Conservation (phyloP, 1,284 basidiomycete species). For the Ganoderma sinense region DNA sequence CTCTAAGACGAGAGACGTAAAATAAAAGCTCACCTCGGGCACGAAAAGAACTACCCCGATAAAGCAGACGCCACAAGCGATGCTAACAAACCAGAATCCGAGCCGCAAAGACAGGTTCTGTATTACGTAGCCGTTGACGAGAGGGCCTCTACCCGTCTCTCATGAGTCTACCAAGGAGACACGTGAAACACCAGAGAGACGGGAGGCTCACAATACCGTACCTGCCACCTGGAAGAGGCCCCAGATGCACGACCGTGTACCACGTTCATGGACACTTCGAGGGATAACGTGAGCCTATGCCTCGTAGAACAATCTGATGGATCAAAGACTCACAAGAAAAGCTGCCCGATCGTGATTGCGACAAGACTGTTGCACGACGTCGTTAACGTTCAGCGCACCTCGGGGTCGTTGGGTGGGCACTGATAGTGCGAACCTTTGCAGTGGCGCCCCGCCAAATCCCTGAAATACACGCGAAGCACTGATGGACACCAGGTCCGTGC, state of each 20-base stretch:
- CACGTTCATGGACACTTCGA: constrained; percentile 51
- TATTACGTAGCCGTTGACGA: constrained; percentile 49
- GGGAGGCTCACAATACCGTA: constrained; percentile 47
- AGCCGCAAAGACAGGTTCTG: too few species aligned
- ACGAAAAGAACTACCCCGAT: too few species aligned
- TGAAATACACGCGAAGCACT: constrained; percentile 52
- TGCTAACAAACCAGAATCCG: too few species aligned
- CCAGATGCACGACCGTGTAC: constrained; percentile 51
- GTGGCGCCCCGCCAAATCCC: constrained; percentile 54
- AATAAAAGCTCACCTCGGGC: too few species aligned
- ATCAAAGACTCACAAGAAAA: constrained; percentile 50
- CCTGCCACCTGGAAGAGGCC: constrained; percentile 51
- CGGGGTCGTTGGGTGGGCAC: too few species aligned
- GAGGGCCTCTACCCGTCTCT: constrained; percentile 37
- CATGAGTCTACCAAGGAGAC: neutral
- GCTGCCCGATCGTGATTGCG: constrained; percentile 51
- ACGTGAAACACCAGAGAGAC: neutral
- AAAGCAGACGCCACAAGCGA: too few species aligned
- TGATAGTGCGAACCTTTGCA: constrained; percentile 43
- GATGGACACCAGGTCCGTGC: constrained; percentile 49
- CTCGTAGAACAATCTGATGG: too few species aligned
- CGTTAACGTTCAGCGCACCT: too few species aligned
- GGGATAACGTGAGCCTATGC: too few species aligned
- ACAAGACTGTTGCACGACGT: constrained; percentile 40
- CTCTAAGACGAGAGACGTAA: too few species aligned